A percentile compares a stretch with the other conserved stretches of the same genome.
Evolutionary conservation across 192 early-diverging fungal species (phyloP).

Genomic region (Coemansia biformis): DNA sequence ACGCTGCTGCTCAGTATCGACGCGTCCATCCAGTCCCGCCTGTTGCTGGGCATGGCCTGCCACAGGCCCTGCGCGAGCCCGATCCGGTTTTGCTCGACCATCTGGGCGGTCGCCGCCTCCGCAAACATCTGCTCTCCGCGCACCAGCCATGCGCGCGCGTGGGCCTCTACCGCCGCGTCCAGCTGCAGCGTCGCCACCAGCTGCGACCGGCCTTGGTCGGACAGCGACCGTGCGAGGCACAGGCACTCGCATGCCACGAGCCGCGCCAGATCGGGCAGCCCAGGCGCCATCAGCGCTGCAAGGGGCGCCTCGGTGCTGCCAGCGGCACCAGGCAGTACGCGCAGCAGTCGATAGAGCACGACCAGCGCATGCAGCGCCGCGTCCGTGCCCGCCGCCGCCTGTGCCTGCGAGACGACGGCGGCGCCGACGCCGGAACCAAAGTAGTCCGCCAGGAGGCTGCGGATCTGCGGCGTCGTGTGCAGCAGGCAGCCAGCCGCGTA

Average conservation of each 20-base stretch:
- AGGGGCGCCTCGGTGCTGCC: constrained; percentile 38
- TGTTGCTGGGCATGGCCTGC: constrained; percentile 1
- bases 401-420: constrained; percentile 16
- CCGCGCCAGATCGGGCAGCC: constrained; percentile 1
- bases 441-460: constrained; percentile 50
- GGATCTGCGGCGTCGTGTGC: constrained; percentile 66
- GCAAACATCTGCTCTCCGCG: constrained; percentile 21
- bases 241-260: constrained; percentile 38
- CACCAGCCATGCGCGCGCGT: constrained; percentile 20
- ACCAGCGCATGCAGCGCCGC: constrained; percentile 4
- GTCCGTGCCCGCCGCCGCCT: background rate
- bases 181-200: constrained; percentile 7
- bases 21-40: constrained; percentile 22
- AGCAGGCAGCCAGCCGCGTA: constrained; percentile 58
- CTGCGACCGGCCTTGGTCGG: constrained; percentile 21
- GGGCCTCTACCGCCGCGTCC: constrained; percentile 4
- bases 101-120: constrained; percentile 4
- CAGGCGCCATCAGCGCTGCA: constrained; percentile 20
- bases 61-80: constrained; percentile 6
- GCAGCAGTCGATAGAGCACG: constrained; percentile 52
- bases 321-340: constrained; percentile 40
- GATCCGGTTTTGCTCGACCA: constrained; percentile 8
- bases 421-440: constrained; percentile 8
- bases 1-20: constrained; percentile 21
- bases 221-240: constrained; percentile 13